A percentile compares a stretch with the other conserved stretches of the same genome.
These are phyloP conservation scores for Colletotrichum karsti DNA, from an alignment of 2,329 filamentous ascomycete species.

Conservation along the genomic window DNA sequence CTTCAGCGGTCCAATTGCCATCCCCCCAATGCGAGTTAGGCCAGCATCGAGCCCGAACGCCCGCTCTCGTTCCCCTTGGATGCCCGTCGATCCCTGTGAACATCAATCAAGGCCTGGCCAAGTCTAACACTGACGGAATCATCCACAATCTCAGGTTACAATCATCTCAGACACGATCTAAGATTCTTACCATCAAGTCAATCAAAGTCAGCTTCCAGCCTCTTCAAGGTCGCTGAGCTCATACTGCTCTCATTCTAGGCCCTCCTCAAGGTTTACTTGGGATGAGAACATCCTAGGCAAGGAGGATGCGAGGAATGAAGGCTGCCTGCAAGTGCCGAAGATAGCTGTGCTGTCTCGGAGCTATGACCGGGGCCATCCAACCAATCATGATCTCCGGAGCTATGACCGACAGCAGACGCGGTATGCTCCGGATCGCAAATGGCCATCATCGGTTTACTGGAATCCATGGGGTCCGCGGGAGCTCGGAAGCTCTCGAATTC, in stretches of 20 bases:
- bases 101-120: background rate
- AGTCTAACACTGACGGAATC: background rate
- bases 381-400: background rate
- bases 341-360: background rate
- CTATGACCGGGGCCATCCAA: background rate
- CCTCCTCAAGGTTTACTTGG: no score
- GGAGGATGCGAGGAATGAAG: no score
- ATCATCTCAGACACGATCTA: background rate
- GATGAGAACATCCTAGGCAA: no score
- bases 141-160: background rate
- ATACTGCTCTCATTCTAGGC: background rate
- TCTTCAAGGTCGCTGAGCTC: background rate
- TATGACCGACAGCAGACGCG: background rate
- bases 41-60: background rate
- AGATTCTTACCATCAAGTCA: background rate
- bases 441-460: background rate
- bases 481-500: background rate
- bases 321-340: background rate
- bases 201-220: background rate
- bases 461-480: background rate
- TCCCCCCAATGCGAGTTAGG: background rate
- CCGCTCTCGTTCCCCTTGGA: background rate
- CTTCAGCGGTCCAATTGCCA: background rate
- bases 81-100: background rate
- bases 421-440: background rate